Base-by-base conservation (phyloP, 768 basidiomycete genomes). In the Lentinula aciculospora region DNA sequence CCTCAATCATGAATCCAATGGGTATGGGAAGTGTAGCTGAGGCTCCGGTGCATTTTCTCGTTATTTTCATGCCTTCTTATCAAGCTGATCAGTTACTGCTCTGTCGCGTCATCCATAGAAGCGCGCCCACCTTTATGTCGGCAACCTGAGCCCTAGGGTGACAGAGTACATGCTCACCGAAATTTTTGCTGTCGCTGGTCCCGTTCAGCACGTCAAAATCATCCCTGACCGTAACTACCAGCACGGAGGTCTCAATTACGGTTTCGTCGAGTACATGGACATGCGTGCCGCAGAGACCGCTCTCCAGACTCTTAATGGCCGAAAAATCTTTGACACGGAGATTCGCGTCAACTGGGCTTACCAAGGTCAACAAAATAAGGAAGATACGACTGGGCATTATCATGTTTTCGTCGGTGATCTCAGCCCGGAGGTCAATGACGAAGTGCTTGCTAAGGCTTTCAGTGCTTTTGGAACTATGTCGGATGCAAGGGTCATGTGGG, bases 401-500 rank as follows among this genome's bases (percentile, higher is more conserved):
- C 97, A 99, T 71, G 94, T 99, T 66, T 99, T 99, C 73, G 96
- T 98, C 62, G 97, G 97, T n/a, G 97, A 99, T 77, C 90, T 99
- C 66, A 94, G 91, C 64, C 96, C 97, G 23, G 97, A 99, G 72
- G 95, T 99, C 69, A 98, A 94, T 71, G 97, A 99, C 66, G 94
- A 95, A 17, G 93, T 98, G 56, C 86, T 99, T 61, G 88, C 77
- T 58, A 98, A 98, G 77, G 97, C 97, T 6, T 99, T 99, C 79
- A 87, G 85, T 65, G 96, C 96, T 37, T 99, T 99, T 70, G 95
- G 94, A 31, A 90, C 89, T 60, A 81, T 99, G 75, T 95, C 93
- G 53, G 97, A 99, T 72, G 96, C 96, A 50, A 85, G 97, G 32
- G 97, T 98, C 60, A 98, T 98, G 96, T 98, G 96, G 96, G 97